phyloP scores from a whole-genome alignment of 2,329 filamentous ascomycete genomes.

The Trichoderma cornu-damae region DNA sequence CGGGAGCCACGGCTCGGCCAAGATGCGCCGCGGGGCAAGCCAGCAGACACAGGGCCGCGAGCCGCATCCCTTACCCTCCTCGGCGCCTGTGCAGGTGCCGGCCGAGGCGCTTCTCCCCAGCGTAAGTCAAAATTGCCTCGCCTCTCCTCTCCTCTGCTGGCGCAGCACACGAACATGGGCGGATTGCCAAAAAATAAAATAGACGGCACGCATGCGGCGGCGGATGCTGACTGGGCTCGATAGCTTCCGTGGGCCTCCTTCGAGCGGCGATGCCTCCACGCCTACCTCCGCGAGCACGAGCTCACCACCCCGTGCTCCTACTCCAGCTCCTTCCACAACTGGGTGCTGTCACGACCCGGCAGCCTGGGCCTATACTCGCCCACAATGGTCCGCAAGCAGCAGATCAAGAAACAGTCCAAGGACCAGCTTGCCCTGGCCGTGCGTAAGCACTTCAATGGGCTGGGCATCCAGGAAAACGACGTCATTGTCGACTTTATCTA shows the following conservation, averaged over 20 bases:
- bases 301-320: constrained; percentile 68
- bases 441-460: constrained; percentile 76
- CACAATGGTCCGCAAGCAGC: constrained; percentile 64
- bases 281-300: constrained; percentile 69
- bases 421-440: constrained; percentile 67
- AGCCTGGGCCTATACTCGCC: constrained; percentile 68
- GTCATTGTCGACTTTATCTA: constrained; percentile 76
- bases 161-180: too few relatives aligned
- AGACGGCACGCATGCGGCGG: neutral
- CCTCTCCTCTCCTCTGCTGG: neutral
- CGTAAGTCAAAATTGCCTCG: constrained; percentile 27
- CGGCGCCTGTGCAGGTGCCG: constrained; percentile 29
- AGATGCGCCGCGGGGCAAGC: constrained; percentile 52
- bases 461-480: constrained; percentile 75
- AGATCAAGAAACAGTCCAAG: constrained; percentile 62
- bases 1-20: constrained; percentile 43
- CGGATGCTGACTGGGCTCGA: constrained; percentile 19
- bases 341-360: constrained; percentile 54
- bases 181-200: too few relatives aligned
- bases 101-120: constrained; percentile 32
- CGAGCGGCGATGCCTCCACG: constrained; percentile 62
- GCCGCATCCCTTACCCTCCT: constrained; percentile 37
- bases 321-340: constrained; percentile 56
- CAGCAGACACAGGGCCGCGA: constrained; percentile 44
- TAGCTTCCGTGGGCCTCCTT: constrained; percentile 64